Evolutionary conservation across 257 asterid genomes (phyloP), one percentile per base, ranked within the genome.

Genomic region (Solanum microdontum): DNA sequence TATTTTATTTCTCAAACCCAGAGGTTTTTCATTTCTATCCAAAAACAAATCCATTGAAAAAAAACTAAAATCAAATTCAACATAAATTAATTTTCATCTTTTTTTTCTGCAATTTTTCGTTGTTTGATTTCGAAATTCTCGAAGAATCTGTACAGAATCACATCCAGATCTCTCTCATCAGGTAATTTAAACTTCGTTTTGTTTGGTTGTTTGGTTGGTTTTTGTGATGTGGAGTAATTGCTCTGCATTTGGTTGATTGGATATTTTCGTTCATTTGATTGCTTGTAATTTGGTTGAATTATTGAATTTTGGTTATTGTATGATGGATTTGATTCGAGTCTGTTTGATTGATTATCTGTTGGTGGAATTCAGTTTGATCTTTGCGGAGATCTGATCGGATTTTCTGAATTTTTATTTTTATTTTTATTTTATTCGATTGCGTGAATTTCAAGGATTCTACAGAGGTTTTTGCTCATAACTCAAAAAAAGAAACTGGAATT

Each of bases 361-460:
- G 21, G 45, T 75, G 62, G 12, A 80, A 87, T 64, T 80, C 40
- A 51, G 40, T 33, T 45, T 19, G 89, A 87, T 87, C 60, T 0
- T 60, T 69, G 15, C 28, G 10, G 80, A 87, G 88, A 87, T 87
- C 88, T 43, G 89, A 80, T 87, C 87, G 9, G 74, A 80, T 34
- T 87, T 87, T 5, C 60, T 28, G 37, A 43, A 45, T 64, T 82
- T 14, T 24, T 32, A 11, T 32, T 77, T 58, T 87, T 19, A 2
- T 9, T 26, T 58, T 77, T 19, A 2, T 6, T 17, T 39, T 36
- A 21, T 82, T 64, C 32, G 26, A 51, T 86, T 74, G 84, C 75
- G 74, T 86, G 82, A 33, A 74, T 19, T 48, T 82, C 43, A 74
- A 33, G 88, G 68, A 36, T 19, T 72, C n/a, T 43, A 15, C 72